phyloP scores from a whole-genome alignment of 331 rosid species.

The Rhamnella rubrinervis region DNA sequence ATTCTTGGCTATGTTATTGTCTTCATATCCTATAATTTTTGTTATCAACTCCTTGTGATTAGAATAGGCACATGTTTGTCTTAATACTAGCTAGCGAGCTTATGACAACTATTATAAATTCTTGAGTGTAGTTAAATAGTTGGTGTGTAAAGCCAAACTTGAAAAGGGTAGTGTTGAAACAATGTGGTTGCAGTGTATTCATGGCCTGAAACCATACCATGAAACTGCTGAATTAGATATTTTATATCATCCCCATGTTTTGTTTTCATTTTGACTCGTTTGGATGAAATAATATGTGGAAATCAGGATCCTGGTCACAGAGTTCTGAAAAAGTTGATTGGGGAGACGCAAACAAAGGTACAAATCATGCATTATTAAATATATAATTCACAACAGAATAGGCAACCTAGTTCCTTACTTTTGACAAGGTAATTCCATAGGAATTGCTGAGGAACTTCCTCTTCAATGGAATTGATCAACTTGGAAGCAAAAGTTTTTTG shows the following conservation, averaged over 20 bases:
- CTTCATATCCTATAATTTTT: neutral
- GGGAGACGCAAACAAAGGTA: conserved; percentile 58
- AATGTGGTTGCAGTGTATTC: neutral
- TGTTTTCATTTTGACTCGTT: no score
- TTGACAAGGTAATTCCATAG: conserved; percentile 31
- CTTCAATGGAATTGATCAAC: conserved; percentile 74
- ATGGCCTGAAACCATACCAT: neutral
- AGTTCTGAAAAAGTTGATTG: no score
- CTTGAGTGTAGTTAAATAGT: neutral
- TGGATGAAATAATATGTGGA: no score
- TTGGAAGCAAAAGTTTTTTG: conserved; percentile 49
- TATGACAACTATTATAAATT: no score
- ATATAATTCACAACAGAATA: neutral
- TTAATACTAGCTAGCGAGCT: no score
- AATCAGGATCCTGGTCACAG: no score
- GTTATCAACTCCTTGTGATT: neutral
- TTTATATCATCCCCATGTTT: neutral
- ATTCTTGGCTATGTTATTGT: neutral
- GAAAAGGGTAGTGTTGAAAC: neutral
- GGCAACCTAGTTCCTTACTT: conserved; percentile 18
- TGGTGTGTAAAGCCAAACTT: neutral
- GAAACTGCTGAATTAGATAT: neutral
- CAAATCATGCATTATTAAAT: neutral
- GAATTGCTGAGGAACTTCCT: conserved; percentile 74
- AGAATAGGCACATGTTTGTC: no score